Evolutionary conservation across 768 basidiomycete species (phyloP).

Genomic region (Kwoniella heveanensis): DNA sequence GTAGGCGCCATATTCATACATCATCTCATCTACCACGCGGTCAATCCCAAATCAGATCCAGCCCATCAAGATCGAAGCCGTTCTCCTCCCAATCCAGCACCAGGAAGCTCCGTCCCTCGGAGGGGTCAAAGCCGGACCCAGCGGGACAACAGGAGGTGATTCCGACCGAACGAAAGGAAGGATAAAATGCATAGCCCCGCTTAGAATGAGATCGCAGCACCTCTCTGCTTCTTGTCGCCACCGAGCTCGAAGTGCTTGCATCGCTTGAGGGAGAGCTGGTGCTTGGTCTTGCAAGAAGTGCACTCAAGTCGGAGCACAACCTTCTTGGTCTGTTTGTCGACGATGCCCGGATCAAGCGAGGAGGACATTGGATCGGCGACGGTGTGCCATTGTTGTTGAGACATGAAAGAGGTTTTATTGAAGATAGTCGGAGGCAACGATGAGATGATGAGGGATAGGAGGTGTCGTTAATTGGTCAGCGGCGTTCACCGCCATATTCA

Average conservation of each 20-base stretch:
- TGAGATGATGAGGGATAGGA: no score
- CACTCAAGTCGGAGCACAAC: slow-evolving; percentile 97
- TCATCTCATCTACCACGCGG: slow-evolving; percentile 11
- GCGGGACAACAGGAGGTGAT: neutral
- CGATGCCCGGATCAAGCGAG: neutral
- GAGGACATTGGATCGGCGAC: no score
- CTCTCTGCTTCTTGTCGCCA: slow-evolving; percentile 94
- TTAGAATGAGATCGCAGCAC: slow-evolving; percentile 42
- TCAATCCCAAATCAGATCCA: slow-evolving; percentile 10
- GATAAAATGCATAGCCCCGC: neutral
- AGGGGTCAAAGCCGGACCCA: neutral
- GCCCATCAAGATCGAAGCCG: no score
- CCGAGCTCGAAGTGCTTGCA: slow-evolving; percentile 99
- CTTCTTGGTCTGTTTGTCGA: slow-evolving; percentile 74
- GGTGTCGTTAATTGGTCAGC: no score
- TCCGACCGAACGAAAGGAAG: neutral
- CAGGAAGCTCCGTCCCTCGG: neutral
- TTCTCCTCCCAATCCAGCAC: no score
- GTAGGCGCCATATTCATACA: slow-evolving; percentile 1
- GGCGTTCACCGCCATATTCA: no score
- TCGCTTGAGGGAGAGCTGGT: slow-evolving; percentile 92
- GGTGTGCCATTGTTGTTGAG: no score
- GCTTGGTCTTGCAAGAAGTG: slow-evolving; percentile 98
- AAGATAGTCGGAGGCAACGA: no score
- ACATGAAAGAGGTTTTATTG: no score